Evolutionary conservation across 441 rosid genomes (phyloP), one percentile per base, ranked within the genome.

Genomic region (Biscutella auriculata): DNA sequence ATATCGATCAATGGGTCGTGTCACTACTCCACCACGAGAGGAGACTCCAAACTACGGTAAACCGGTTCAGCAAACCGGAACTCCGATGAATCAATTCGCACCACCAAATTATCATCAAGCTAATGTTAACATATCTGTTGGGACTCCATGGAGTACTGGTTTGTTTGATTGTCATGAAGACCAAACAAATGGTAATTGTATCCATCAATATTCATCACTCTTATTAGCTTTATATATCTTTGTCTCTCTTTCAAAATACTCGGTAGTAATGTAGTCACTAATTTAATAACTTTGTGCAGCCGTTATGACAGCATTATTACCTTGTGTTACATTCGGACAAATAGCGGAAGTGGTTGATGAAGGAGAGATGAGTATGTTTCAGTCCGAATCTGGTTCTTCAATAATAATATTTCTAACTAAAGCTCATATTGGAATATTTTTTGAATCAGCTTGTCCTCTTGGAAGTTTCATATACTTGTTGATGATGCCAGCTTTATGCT

Each of bases 271-370:
- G 52, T 29, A 30, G 33, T 47, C 15, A 30, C 63, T 32, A 14
- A 21, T 36, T 15, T 29, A 4, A 5, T 12, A 35, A n/a, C 9
- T 36, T 9, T 61, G 49, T 53, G 68, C 57, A 77, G 84, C 82
- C 34, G 34, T 75, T 27, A 45, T 73, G 57, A 68, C 84, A 44
- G 53, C 72, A 30, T 29, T 65, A 58, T 54, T 66, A 17, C 80
- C 82, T 17, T 70, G 82, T 25, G 51, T 72, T 43, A 79, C 84
- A 13, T 79, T 72, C 46, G 81, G 84, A 29, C 77, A 70, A 60
- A 77, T 74, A 37, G 71, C 66, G 2, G 78, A 79, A 51, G 78
- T 79, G 6, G 5, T 75, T 39, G 81, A 73, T 53, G 74, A 66
- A 27, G 80, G 82, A 62, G 68, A 69, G 23, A 62, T 51, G 57